These are phyloP conservation scores for Kazachstania sp. DNA, from an alignment of 1,139 yeast genomes.

Conservation along the genomic window DNA sequence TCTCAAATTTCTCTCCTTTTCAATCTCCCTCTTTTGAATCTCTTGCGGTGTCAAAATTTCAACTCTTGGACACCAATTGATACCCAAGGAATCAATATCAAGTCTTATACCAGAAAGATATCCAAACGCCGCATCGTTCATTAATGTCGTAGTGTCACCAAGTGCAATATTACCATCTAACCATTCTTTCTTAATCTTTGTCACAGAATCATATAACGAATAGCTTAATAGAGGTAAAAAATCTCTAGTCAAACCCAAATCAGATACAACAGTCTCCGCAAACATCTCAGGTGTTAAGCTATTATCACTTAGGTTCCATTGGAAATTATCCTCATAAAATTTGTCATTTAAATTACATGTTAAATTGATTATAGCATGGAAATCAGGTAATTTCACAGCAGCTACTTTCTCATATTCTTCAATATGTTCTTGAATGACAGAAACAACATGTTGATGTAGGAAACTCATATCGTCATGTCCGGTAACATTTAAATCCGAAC, in stretches of 20 bases:
- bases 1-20: slow-evolving; percentile 84
- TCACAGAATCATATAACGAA: slow-evolving; percentile 70
- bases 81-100: slow-evolving; percentile 53
- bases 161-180: slow-evolving; percentile 69
- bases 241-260: slow-evolving; percentile 76
- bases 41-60: slow-evolving; percentile 86
- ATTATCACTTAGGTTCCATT: slow-evolving; percentile 66
- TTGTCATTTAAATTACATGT: slow-evolving; percentile 79
- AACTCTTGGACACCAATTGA: slow-evolving; percentile 83
- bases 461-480: slow-evolving; percentile 11
- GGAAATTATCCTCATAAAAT: slow-evolving; percentile 84
- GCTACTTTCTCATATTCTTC: slow-evolving; percentile 64
- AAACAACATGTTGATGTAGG: slow-evolving; percentile 57
- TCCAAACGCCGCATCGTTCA: slow-evolving; percentile 50
- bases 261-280: slow-evolving; percentile 74
- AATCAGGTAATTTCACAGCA: slow-evolving; percentile 50
- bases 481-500: slow-evolving; percentile 52
- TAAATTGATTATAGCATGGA: slow-evolving; percentile 71
- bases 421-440: slow-evolving; percentile 68
- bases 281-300: slow-evolving; percentile 71
- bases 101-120: slow-evolving; percentile 57
- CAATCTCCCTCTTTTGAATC: slow-evolving; percentile 90
- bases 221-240: slow-evolving; percentile 87
- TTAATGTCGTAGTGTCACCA: slow-evolving; percentile 38
- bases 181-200: slow-evolving; percentile 73